Base-by-base conservation (phyloP, 768 basidiomycete species). In the Boletus rex-veris region DNA sequence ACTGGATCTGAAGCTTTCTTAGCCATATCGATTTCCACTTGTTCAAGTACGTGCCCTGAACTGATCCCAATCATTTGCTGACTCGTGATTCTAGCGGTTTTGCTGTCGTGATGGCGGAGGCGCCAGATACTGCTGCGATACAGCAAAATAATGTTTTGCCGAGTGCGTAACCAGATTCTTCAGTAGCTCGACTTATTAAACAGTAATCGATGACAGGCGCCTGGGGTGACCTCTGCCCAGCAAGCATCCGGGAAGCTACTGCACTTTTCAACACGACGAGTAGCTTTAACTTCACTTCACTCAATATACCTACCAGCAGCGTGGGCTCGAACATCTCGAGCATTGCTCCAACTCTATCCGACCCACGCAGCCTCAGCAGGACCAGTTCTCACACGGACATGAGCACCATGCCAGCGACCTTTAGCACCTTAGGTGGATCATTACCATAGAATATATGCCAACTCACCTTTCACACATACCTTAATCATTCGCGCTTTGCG, bases 1-100 rank as follows among this genome's bases (percentile, higher is more conserved):
- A 4, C 26, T 9, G 14, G 14, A 10, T 18, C 50, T 59, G 49
- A 60, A 30, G 2, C 3, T 48, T 57, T 4, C 33, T 36, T 26
- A 71, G 70, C 51, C 68, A 70, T 47, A 66, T 70, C 41, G 70
- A 71, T 51, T 71, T 58, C 37, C 68, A 71, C 54, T 46, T 71
- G 45, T 50, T 52, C 46, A 36, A 44, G 68, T 71, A 48, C 12
- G 68, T 49, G 7, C 14, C 37, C 40, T 19, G 0, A 11, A 12
- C 10, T 45, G 1, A 35, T 49, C 40, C 19, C 48, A 14, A 37
- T 46, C 15, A 24, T 45, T 12, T 30, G 0, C 45, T 67, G 30
- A 65, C 12, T 21, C 11, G 18, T 40, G 33, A 28, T 42, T 49
- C 9, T 15, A 71, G 67, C 10, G 71, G 66, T 4, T 70, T 72